phyloP scores from a whole-genome alignment of 805 yeast genomes.

The Candida maris region DNA sequence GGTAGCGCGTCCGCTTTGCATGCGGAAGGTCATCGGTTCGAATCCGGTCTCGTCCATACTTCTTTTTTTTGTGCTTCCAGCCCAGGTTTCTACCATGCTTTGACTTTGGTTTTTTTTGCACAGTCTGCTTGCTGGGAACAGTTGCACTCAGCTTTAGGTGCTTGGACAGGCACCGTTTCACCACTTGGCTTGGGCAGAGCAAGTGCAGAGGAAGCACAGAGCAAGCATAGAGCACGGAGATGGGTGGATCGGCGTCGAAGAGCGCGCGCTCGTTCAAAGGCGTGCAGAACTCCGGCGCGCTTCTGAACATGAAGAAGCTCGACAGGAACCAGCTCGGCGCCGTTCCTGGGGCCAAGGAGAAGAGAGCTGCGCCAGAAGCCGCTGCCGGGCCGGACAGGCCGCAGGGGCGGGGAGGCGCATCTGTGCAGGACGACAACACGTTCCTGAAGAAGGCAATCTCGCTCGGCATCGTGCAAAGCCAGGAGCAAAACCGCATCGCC shows the following conservation, averaged over 20 bases:
- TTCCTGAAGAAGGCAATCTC: conserved; percentile 22
- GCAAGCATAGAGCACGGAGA: too few relatives aligned
- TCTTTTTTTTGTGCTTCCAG: conserved; percentile 9
- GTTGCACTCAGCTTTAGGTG: too few relatives aligned
- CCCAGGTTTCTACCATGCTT: too few relatives aligned
- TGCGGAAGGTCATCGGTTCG: conserved; percentile 77
- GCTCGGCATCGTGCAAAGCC: conserved; percentile 22
- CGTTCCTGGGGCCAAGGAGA: neutral
- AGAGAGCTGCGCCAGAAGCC: conserved; percentile 1
- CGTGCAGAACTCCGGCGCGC: conserved; percentile 7
- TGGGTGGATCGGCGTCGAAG: conserved; percentile 27
- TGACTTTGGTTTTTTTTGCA: too few relatives aligned
- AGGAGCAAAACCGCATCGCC: conserved; percentile 8
- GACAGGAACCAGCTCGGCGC: conserved; percentile 6
- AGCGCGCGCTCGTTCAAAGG: conserved; percentile 12
- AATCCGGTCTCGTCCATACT: conserved; percentile 68
- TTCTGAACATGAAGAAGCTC: conserved; percentile 11
- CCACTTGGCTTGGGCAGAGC: too few relatives aligned
- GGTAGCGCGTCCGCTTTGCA: conserved; percentile 82
- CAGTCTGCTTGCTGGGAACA: too few relatives aligned
- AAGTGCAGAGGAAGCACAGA: too few relatives aligned
- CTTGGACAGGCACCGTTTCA: too few relatives aligned
- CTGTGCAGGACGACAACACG: conserved; percentile 1
- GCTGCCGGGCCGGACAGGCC: conserved; percentile 1
- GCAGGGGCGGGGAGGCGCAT: neutral